These are phyloP conservation scores for Alternaria rosae DNA, from an alignment of 2,329 filamentous ascomycete species.

Conservation along the genomic window DNA sequence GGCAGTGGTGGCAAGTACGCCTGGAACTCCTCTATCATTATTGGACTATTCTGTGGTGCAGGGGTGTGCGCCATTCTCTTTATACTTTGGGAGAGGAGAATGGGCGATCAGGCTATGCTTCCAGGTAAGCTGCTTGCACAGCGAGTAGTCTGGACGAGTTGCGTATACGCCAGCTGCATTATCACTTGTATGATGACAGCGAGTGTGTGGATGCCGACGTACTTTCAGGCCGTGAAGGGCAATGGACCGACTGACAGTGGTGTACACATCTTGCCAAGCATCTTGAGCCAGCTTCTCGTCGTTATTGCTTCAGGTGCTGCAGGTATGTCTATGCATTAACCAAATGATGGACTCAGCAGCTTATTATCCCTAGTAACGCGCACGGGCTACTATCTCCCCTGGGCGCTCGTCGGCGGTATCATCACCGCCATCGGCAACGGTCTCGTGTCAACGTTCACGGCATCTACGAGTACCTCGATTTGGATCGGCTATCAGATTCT, in stretches of 20 bases:
- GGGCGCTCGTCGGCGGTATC: constrained; percentile 35
- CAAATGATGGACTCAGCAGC: background rate
- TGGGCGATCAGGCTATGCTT: constrained; percentile 50
- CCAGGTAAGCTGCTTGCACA: constrained; percentile 45
- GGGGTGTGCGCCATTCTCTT: constrained; percentile 42
- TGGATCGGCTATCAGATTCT: constrained; percentile 44
- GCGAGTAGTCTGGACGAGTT: constrained; percentile 42
- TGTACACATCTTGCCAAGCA: constrained; percentile 50
- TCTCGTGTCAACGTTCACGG: constrained; percentile 51
- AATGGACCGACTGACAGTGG: constrained; percentile 50
- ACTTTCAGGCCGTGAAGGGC: constrained; percentile 52
- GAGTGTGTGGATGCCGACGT: constrained; percentile 43
- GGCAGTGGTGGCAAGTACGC: constrained; percentile 44
- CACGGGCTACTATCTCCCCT: constrained; percentile 40
- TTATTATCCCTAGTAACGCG: constrained; percentile 22
- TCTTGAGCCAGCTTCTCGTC: constrained; percentile 34
- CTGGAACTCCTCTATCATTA: constrained; percentile 46
- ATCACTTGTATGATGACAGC: constrained; percentile 20
- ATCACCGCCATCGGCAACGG: constrained; percentile 52
- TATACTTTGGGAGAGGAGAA: constrained; percentile 45
- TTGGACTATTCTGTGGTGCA: constrained; percentile 47
- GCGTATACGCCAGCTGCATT: constrained; percentile 13
- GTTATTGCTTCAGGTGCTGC: constrained; percentile 26
- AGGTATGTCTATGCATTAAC: constrained; percentile 12
- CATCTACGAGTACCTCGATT: constrained; percentile 35